These are phyloP conservation scores for Pythium chondricola DNA, from an alignment of 352 stramenopile species.

Conservation along the genomic window DNA sequence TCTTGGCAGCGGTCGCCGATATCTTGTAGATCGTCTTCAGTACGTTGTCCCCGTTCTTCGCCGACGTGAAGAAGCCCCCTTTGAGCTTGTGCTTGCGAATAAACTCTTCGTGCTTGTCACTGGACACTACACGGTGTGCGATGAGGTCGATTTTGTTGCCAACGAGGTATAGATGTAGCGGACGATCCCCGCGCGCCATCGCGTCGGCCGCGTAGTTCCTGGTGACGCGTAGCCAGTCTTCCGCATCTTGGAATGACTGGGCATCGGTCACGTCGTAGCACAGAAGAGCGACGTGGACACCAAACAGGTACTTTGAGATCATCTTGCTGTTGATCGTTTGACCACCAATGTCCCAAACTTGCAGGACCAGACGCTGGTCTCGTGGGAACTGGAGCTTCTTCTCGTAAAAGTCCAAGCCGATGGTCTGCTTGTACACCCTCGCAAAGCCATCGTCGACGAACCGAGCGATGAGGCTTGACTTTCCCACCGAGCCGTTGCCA, in stretches of 20 bases:
- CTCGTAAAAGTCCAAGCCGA: constrained; percentile 85
- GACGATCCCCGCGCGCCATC: constrained; percentile 20
- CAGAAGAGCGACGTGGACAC: constrained; percentile 67
- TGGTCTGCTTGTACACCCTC: constrained; percentile 83
- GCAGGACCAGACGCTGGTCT: constrained; percentile 65
- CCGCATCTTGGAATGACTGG: constrained; percentile 73
- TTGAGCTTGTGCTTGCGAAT: constrained; percentile 51
- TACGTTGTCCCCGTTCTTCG: constrained; percentile 80
- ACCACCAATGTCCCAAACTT: constrained; percentile 87
- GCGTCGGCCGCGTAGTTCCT: constrained; percentile 13
- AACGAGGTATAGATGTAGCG: constrained; percentile 63
- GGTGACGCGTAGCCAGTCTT: constrained; percentile 70
- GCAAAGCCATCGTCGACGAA: constrained; percentile 81
- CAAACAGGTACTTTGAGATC: constrained; percentile 81
- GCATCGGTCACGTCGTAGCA: constrained; percentile 86
- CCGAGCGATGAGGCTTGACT: constrained; percentile 76
- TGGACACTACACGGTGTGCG: constrained; percentile 59
- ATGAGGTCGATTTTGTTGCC: constrained; percentile 88
- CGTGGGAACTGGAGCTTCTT: constrained; percentile 76
- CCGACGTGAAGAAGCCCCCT: constrained; percentile 77
- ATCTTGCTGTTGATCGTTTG: constrained; percentile 88
- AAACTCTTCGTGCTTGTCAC: constrained; percentile 69
- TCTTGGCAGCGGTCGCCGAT: constrained; percentile 52
- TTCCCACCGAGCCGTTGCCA: constrained; percentile 83
- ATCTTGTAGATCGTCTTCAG: constrained; percentile 76